A percentile compares a stretch with the other conserved stretches of the same genome.
phyloP scores from a whole-genome alignment of 345 rosid species.

The Brassica nigra region DNA sequence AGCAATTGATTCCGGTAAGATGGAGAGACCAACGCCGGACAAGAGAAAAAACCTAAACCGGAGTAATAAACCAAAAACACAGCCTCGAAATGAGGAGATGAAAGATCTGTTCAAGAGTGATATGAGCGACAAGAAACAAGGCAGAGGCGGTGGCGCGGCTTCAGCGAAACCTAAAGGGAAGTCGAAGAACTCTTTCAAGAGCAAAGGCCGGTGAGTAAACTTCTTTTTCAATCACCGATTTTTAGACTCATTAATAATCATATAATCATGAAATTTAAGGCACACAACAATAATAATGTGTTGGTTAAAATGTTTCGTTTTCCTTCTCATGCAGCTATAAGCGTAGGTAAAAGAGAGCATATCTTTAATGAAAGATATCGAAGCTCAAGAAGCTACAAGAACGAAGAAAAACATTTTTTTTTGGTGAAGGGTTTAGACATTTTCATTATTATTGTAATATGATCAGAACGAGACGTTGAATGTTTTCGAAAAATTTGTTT shows the following conservation, averaged over 20 bases:
- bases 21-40: conserved; percentile 46
- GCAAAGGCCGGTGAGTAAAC: conserved; percentile 78
- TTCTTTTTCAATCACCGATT: neutral
- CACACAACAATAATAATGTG: neutral
- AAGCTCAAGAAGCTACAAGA: neutral
- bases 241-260: neutral
- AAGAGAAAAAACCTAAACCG: conserved; percentile 56
- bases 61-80: conserved; percentile 45
- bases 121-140: conserved; percentile 73
- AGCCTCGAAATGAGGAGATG: conserved; percentile 82
- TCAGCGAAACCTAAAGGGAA: conserved; percentile 48
- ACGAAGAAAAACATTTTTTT: conserved; percentile 5
- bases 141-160: conserved; percentile 44
- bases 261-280: neutral
- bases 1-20: conserved; percentile 72
- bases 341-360: conserved; percentile 27
- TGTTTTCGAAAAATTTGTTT: conserved; percentile 12
- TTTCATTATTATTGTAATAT: conserved; percentile 25
- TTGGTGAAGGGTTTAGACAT: conserved; percentile 3
- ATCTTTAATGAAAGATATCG: neutral
- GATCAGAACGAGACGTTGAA: neutral
- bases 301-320: neutral
- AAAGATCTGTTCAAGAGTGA: conserved; percentile 77
- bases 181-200: conserved; percentile 78
- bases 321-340: conserved; percentile 35